These are phyloP conservation scores for Aspergillus conjunctus DNA, from an alignment of 495 filamentous ascomycete species.

Conservation along the genomic window DNA sequence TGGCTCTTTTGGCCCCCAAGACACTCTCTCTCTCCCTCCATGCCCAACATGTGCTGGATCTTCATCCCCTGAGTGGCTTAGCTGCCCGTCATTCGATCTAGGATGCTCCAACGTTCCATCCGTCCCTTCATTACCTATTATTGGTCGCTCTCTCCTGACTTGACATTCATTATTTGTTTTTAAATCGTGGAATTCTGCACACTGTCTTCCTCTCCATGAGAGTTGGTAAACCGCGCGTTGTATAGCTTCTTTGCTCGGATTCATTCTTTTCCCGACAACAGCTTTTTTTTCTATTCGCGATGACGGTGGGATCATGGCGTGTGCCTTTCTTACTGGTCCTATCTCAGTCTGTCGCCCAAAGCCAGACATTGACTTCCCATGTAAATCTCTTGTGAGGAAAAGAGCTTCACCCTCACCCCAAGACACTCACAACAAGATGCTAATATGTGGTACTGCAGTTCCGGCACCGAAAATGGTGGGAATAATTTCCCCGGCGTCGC, in stretches of 20 bases:
- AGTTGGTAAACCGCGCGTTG: too few relatives aligned
- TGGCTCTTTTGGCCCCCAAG: too few relatives aligned
- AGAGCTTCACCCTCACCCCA: not conserved
- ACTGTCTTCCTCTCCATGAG: too few relatives aligned
- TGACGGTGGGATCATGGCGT: not conserved
- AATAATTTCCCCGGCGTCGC: slow-evolving; percentile 72
- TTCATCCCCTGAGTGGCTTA: not conserved
- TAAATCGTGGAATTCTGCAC: not conserved
- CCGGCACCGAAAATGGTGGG: slow-evolving; percentile 52
- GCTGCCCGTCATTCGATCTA: not conserved
- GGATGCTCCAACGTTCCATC: not conserved
- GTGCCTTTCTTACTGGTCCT: not conserved
- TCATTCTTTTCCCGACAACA: too few relatives aligned
- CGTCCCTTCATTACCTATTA: not conserved
- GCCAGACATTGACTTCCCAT: slow-evolving; percentile 11
- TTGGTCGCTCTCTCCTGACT: not conserved
- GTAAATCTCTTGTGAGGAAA: slow-evolving; percentile 41
- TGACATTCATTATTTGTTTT: not conserved
- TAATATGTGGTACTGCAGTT: slow-evolving; percentile 18
- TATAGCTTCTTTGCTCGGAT: too few relatives aligned
- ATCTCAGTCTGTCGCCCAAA: not conserved
- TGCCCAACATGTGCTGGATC: not conserved
- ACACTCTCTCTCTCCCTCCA: not conserved
- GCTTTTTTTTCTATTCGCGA: not conserved
- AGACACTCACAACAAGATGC: not conserved